These are phyloP conservation scores for Cystoderma amianthinum DNA, from an alignment of 768 basidiomycete genomes.

Conservation along the genomic window DNA sequence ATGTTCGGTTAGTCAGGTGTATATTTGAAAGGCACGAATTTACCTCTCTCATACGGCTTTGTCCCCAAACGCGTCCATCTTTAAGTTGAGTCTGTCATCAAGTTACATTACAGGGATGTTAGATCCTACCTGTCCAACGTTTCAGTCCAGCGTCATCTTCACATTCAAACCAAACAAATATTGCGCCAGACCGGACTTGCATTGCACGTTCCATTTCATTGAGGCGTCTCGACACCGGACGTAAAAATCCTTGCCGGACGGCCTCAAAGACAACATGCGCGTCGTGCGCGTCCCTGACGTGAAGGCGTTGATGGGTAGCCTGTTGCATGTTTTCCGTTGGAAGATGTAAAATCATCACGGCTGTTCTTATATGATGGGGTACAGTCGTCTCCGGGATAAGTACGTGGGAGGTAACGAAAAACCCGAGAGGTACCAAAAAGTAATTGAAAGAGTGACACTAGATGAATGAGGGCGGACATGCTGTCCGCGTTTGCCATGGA, in stretches of 20 bases:
- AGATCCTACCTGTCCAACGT: conserved; percentile 48
- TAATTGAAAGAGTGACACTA: conserved; percentile 6
- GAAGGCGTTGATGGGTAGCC: conserved; percentile 58
- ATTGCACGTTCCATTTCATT: conserved; percentile 54
- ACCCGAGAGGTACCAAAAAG: conserved; percentile 8
- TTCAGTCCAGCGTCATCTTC: conserved; percentile 61
- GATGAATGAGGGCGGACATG: conserved; percentile 6
- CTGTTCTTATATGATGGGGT: conserved; percentile 17
- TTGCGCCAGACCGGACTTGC: conserved; percentile 51
- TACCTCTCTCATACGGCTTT: conserved; percentile 61
- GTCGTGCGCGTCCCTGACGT: conserved; percentile 59
- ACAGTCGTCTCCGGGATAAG: conserved; percentile 10
- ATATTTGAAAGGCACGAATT: conserved; percentile 3
- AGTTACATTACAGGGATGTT: neutral
- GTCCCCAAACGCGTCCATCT: conserved; percentile 66
- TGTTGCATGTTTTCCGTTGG: conserved; percentile 37
- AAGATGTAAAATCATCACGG: conserved; percentile 3
- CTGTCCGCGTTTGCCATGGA: conserved; percentile 18
- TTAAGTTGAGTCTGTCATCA: conserved; percentile 1
- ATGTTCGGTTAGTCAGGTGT: conserved; percentile 2
- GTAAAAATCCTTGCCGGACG: conserved; percentile 47
- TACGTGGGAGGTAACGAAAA: conserved; percentile 18
- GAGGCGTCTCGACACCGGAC: conserved; percentile 45
- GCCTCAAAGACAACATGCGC: conserved; percentile 64
- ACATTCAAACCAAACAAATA: conserved; percentile 68